Conservation (phyloP, 441 rosid genomes). For the Bruguiera hainesii region DNA sequence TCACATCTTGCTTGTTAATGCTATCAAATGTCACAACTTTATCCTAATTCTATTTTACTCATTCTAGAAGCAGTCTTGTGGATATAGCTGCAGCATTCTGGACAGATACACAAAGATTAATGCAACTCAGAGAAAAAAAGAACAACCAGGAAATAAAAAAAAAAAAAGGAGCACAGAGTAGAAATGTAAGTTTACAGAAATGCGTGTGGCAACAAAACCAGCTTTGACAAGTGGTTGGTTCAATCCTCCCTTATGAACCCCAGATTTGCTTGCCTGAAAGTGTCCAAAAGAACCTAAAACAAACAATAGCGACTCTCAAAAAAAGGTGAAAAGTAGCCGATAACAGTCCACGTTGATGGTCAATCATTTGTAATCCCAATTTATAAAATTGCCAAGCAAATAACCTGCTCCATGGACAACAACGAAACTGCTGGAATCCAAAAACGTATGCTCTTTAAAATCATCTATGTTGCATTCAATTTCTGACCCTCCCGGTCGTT, state of each 20-base stretch:
- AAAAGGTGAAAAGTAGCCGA: neutral
- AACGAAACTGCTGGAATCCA: conserved; percentile 50
- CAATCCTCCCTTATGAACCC: conserved; percentile 93
- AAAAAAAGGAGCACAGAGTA: neutral
- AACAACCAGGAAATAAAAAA: neutral
- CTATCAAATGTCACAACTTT: too few species aligned
- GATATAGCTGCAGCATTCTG: neutral
- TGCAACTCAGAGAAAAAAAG: neutral
- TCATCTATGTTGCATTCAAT: conserved; percentile 40
- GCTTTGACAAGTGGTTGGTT: conserved; percentile 69
- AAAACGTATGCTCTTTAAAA: conserved; percentile 29
- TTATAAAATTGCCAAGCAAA: conserved; percentile 9
- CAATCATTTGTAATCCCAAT: neutral
- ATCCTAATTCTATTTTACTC: neutral
- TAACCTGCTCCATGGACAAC: conserved; percentile 97
- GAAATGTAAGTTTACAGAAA: conserved; percentile 50
- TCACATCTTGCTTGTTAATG: neutral
- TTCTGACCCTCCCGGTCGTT: conserved; percentile 53
- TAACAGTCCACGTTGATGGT: neutral
- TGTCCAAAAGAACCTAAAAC: conserved; percentile 91
- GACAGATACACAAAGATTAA: neutral
- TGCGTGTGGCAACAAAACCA: conserved; percentile 92
- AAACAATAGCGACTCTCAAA: conserved; percentile 4
- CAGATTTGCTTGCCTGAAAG: conserved; percentile 94
- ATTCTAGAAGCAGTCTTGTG: neutral